These are phyloP conservation scores for Diaporthe vexans DNA, from an alignment of 2,329 filamentous ascomycete species.

Conservation along the genomic window DNA sequence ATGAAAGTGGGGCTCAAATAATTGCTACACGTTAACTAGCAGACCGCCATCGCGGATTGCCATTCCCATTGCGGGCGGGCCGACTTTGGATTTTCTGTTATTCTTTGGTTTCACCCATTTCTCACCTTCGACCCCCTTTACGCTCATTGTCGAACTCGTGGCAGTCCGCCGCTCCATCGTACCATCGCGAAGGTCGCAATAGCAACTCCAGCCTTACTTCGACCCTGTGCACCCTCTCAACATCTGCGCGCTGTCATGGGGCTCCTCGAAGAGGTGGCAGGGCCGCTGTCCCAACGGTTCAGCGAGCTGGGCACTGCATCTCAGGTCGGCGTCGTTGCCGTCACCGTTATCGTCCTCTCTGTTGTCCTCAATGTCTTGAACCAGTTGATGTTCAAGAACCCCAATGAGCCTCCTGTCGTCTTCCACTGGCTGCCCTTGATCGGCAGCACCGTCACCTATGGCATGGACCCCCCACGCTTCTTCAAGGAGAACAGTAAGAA, in stretches of 20 bases:
- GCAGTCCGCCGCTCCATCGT: neutral
- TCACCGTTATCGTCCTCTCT: slow-evolving; percentile 62
- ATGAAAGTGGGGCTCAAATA: slow-evolving; percentile 4
- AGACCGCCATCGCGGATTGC: slow-evolving; percentile 24
- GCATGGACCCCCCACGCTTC: slow-evolving; percentile 93
- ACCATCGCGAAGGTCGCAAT: neutral
- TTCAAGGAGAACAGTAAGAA: slow-evolving; percentile 80
- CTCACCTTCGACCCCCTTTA: neutral
- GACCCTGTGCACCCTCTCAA: neutral
- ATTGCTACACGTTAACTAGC: slow-evolving; percentile 25
- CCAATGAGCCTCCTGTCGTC: slow-evolving; percentile 84
- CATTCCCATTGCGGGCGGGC: neutral
- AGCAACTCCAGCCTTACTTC: neutral
- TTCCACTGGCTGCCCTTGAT: slow-evolving; percentile 88
- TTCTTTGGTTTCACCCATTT: slow-evolving; percentile 19
- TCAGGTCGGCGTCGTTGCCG: slow-evolving; percentile 62
- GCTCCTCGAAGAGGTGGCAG: slow-evolving; percentile 65
- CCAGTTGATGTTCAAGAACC: slow-evolving; percentile 85
- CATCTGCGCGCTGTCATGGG: slow-evolving; percentile 61
- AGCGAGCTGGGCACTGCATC: slow-evolving; percentile 60
- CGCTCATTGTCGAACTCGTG: slow-evolving; percentile 3
- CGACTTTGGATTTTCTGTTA: slow-evolving; percentile 3
- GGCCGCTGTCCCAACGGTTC: slow-evolving; percentile 66
- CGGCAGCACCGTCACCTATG: slow-evolving; percentile 93
- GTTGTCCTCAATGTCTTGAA: slow-evolving; percentile 84